These are phyloP conservation scores for Penicillium sp. DNA, from an alignment of 2,329 filamentous ascomycete species.

Conservation along the genomic window DNA sequence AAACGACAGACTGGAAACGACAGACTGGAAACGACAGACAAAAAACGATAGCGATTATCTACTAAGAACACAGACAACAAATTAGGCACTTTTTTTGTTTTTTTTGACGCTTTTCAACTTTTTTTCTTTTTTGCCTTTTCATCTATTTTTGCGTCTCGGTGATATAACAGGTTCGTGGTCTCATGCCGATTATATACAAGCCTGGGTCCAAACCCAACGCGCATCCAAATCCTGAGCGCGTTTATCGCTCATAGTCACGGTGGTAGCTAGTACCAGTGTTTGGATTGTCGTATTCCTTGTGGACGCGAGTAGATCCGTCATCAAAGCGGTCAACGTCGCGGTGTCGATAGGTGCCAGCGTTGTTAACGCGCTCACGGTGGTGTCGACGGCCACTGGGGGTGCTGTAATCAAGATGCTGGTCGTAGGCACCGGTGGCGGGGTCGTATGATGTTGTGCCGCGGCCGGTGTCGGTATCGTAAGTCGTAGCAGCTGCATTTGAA, in stretches of 20 bases:
- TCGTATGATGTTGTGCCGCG: constrained; percentile 31
- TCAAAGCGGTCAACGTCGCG: constrained; percentile 35
- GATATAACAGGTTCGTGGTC: constrained; percentile 5
- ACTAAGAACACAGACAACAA: not conserved
- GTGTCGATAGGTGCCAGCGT: constrained; percentile 33
- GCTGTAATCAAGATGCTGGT: constrained; percentile 37
- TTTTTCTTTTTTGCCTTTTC: constrained; percentile 13
- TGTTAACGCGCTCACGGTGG: constrained; percentile 35
- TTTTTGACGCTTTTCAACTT: not conserved
- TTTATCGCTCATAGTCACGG: constrained; percentile 31
- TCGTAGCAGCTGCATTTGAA: constrained; percentile 17
- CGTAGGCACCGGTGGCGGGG: constrained; percentile 31
- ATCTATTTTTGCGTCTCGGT: constrained; percentile 7
- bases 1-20: not conserved
- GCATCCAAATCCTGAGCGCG: not conserved
- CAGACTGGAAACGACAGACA: not conserved
- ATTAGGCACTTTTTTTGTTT: not conserved
- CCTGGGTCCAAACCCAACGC: constrained; percentile 9
- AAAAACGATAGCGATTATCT: constrained; percentile 1
- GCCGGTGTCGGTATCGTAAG: constrained; percentile 26
- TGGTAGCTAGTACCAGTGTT: constrained; percentile 38
- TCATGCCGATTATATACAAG: constrained; percentile 15
- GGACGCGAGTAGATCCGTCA: constrained; percentile 32
- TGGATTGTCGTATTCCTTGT: constrained; percentile 36
- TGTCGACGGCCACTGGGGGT: constrained; percentile 28